These are phyloP conservation scores for Gentiana dahurica DNA, from an alignment of 257 asterid species.

Conservation along the genomic window DNA sequence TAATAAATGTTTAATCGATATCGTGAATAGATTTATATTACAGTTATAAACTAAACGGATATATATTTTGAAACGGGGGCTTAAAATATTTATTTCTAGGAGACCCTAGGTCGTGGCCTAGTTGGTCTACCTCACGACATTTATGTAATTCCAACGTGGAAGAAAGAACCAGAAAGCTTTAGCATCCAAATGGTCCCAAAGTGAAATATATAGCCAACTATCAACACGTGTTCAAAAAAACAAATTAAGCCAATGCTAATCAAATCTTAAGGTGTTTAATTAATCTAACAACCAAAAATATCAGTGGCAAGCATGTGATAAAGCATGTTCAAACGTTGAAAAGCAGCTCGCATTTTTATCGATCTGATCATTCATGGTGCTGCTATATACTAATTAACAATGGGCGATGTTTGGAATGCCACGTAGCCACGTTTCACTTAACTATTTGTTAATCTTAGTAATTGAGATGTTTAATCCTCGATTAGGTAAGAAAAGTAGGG, in stretches of 20 bases:
- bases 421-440: constrained; percentile 9
- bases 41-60: no score
- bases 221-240: constrained; percentile 12
- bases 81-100: no score
- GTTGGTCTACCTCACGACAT: no score
- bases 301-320: constrained; percentile 43
- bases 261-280: neutral
- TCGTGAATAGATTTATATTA: no score
- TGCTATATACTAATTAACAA: neutral
- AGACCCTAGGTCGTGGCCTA: no score
- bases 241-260: neutral
- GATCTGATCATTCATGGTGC: neutral
- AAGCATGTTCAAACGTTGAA: constrained; percentile 18
- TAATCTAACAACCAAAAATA: constrained; percentile 2
- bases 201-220: neutral
- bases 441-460: constrained; percentile 1
- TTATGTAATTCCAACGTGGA: no score
- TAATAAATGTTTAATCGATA: no score
- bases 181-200: no score
- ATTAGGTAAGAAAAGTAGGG: constrained; percentile 1
- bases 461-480: neutral
- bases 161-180: no score
- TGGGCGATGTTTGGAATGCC: constrained; percentile 14
- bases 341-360: constrained; percentile 16
- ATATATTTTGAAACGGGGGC: no score